Evolutionary conservation across 2,329 filamentous ascomycete species (phyloP).

Genomic region (Alternaria tenuissima): DNA sequence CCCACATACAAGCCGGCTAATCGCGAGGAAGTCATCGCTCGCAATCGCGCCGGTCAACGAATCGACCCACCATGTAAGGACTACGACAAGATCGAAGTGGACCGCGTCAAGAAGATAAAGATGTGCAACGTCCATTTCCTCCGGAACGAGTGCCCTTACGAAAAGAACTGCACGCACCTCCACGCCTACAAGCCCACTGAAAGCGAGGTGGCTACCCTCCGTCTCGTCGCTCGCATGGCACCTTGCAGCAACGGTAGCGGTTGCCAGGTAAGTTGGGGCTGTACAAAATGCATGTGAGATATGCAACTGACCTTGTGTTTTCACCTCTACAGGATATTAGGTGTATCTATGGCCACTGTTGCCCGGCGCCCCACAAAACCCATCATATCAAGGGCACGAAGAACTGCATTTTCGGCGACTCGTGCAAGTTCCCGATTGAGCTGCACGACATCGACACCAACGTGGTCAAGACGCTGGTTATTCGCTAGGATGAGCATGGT

Average conservation of each 20-base stretch:
- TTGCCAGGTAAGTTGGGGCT: constrained; percentile 69
- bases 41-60: constrained; percentile 67
- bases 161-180: constrained; percentile 63
- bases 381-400: constrained; percentile 59
- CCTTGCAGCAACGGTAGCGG: constrained; percentile 66
- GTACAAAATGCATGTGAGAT: constrained; percentile 52
- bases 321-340: constrained; percentile 35
- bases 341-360: constrained; percentile 71
- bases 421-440: constrained; percentile 65
- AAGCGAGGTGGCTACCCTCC: constrained; percentile 62
- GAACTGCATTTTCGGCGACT: constrained; percentile 65
- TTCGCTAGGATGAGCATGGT: constrained; percentile 28
- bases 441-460: constrained; percentile 67
- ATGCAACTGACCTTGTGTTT: background rate
- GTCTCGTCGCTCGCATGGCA: constrained; percentile 68
- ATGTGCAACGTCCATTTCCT: constrained; percentile 70
- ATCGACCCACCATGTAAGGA: constrained; percentile 62
- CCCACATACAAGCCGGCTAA: constrained; percentile 34
- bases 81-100: constrained; percentile 64
- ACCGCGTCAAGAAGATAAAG: constrained; percentile 68
- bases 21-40: constrained; percentile 56
- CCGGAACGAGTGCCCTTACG: constrained; percentile 65
- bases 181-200: constrained; percentile 63
- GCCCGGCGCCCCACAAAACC: constrained; percentile 58
- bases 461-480: constrained; percentile 61